A percentile compares a stretch with the other conserved stretches of the same genome.
Evolutionary conservation across 192 early-diverging fungal genomes (phyloP).

Genomic region (Podila minutissima): DNA sequence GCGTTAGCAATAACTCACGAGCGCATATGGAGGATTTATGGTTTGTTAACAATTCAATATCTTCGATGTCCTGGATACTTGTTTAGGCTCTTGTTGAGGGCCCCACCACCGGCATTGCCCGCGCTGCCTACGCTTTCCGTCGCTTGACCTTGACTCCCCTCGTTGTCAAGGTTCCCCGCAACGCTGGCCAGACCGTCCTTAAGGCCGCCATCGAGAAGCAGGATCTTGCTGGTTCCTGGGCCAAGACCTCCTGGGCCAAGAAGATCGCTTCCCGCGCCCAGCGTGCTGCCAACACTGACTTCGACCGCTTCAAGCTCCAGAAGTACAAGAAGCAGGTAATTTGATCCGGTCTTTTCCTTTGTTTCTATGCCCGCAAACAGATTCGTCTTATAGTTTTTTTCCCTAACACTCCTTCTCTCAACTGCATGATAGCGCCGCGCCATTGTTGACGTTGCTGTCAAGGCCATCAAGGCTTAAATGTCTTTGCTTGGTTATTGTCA

Average conservation of each 20-base stretch:
- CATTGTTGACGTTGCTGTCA: conserved; percentile 53
- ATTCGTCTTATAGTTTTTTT: neutral
- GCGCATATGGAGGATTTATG: neutral
- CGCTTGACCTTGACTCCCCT: conserved; percentile 92
- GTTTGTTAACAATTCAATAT: neutral
- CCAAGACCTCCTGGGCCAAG: conserved; percentile 94
- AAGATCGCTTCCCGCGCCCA: conserved; percentile 87
- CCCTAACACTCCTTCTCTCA: neutral
- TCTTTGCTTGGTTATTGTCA: conserved; percentile 14
- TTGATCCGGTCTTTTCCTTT: neutral
- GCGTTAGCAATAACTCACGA: neutral
- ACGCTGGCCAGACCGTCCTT: conserved; percentile 78
- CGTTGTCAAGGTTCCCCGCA: conserved; percentile 86
- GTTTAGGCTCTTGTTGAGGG: conserved; percentile 93
- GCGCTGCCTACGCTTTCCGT: conserved; percentile 90
- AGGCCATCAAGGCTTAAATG: conserved; percentile 50
- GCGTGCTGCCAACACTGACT: conserved; percentile 87
- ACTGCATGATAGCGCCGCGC: conserved; percentile 32
- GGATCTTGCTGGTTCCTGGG: conserved; percentile 83
- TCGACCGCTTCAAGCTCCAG: conserved; percentile 98
- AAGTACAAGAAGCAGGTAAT: conserved; percentile 92
- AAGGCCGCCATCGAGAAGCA: conserved; percentile 87
- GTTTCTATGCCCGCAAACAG: neutral
- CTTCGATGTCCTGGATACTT: neutral
- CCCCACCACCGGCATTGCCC: conserved; percentile 93